These are phyloP conservation scores for Stygiomarasmius scandens DNA, from an alignment of 1,284 basidiomycete species.

Conservation along the genomic window DNA sequence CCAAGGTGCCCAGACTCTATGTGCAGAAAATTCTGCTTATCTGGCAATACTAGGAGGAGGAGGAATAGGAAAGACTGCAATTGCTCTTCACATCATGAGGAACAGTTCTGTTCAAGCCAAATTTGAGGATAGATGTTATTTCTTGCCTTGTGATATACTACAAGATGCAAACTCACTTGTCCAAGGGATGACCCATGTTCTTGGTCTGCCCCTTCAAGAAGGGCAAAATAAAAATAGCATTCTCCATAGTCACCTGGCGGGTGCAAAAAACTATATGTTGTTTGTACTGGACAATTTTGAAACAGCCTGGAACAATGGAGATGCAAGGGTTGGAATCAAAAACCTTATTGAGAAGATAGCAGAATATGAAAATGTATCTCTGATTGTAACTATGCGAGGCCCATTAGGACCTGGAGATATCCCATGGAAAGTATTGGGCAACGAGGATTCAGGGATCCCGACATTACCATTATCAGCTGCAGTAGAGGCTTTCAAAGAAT, in stretches of 20 bases:
- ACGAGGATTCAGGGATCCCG: neutral
- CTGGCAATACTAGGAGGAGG: slow-evolving; percentile 1
- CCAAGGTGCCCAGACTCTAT: neutral
- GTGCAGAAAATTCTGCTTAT: neutral
- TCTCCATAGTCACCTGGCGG: neutral
- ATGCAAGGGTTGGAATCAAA: neutral
- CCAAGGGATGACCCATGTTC: neutral
- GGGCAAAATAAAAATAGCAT: neutral
- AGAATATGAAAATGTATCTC: neutral
- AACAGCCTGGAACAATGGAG: neutral
- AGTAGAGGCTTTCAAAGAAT: neutral
- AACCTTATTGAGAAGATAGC: neutral
- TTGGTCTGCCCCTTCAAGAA: neutral
- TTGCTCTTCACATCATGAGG: slow-evolving; percentile 1
- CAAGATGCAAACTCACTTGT: neutral
- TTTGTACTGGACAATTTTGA: slow-evolving; percentile 4
- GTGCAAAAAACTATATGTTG: neutral
- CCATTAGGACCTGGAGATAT: neutral
- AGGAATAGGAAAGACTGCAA: slow-evolving; percentile 2
- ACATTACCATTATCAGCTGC: neutral
- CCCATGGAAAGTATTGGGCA: neutral
- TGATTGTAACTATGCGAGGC: slow-evolving; percentile 4
- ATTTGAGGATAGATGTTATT: neutral
- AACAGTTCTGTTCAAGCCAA: neutral
- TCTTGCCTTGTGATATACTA: slow-evolving; percentile 1